Percentiles rank a stretch among this genome's conserved stretches.
Evolutionary conservation across 1,139 yeast genomes (phyloP).

Genomic region (Geotrichum australiense): DNA sequence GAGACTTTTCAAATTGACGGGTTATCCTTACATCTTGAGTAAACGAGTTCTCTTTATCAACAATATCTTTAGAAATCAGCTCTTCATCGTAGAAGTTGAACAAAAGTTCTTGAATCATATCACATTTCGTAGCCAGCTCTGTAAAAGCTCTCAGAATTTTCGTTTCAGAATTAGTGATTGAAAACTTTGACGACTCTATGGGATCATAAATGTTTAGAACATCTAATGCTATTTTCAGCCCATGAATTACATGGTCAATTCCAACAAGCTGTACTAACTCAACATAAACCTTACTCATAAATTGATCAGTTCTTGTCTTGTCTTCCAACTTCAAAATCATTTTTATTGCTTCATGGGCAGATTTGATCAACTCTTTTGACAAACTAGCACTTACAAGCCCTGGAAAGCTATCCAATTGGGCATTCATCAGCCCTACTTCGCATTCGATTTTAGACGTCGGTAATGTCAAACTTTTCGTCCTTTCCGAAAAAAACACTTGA

Average conservation of each 20-base stretch:
- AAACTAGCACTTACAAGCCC: constrained; percentile 39
- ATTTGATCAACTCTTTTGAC: constrained; percentile 35
- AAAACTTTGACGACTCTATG: constrained; percentile 31
- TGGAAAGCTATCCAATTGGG: constrained; percentile 37
- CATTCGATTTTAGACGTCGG: constrained; percentile 42
- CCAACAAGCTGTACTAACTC: constrained; percentile 59
- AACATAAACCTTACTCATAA: constrained; percentile 55
- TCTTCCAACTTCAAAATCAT: constrained; percentile 26
- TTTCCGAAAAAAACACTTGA: constrained; percentile 5
- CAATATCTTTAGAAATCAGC: constrained; percentile 51
- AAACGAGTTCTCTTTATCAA: constrained; percentile 68
- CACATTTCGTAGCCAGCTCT: constrained; percentile 87
- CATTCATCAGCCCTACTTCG: constrained; percentile 38
- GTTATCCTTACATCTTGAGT: constrained; percentile 75
- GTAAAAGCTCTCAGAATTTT: constrained; percentile 84
- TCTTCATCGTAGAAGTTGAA: constrained; percentile 79
- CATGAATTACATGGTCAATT: constrained; percentile 62
- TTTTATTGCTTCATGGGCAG: constrained; percentile 34
- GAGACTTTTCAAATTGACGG: constrained; percentile 65
- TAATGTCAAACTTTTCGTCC: constrained; percentile 16
- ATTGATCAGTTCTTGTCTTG: constrained; percentile 28
- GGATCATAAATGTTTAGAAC: constrained; percentile 69
- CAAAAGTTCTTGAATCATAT: constrained; percentile 74
- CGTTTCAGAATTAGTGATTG: constrained; percentile 42
- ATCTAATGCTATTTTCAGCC: constrained; percentile 72